Percentiles rank a stretch among this genome's conserved stretches.
Evolutionary conservation across 352 stramenopile genomes (phyloP).

Genomic region (Lagenidium sp.): DNA sequence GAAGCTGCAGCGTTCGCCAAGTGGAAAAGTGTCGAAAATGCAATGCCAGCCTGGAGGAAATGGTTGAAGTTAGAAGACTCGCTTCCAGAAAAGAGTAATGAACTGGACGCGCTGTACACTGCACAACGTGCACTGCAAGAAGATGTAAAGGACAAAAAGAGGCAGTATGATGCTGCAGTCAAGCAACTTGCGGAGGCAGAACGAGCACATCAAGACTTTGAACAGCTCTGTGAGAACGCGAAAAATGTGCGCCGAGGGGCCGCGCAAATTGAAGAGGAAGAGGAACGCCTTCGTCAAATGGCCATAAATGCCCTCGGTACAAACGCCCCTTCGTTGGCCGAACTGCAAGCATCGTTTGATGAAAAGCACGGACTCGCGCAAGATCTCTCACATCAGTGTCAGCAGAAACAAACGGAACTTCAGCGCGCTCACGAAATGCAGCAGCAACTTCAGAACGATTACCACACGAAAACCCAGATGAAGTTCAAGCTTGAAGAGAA

Average conservation of each 20-base stretch:
- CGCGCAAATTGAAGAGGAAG: conserved; percentile 38
- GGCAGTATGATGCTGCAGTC: too few relatives aligned
- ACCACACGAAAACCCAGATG: conserved; percentile 37
- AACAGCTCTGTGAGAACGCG: too few relatives aligned
- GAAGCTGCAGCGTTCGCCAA: conserved; percentile 34
- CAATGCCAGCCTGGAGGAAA: conserved; percentile 62
- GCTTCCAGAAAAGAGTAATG: conserved; percentile 31
- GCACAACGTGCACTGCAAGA: conserved; percentile 31
- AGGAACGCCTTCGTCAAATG: too few relatives aligned
- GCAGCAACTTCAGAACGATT: conserved; percentile 20
- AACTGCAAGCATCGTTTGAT: too few relatives aligned
- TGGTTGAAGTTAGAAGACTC: conserved; percentile 40
- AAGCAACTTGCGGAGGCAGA: conserved; percentile 51
- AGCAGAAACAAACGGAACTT: conserved; percentile 33
- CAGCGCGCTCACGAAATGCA: conserved; percentile 30
- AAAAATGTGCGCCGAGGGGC: conserved; percentile 35
- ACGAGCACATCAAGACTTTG: conserved; percentile 53
- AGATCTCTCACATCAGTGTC: too few relatives aligned
- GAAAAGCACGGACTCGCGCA: too few relatives aligned
- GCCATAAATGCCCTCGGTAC: too few relatives aligned
- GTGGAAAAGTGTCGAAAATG: conserved; percentile 47
- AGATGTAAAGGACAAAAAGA: conserved; percentile 47
- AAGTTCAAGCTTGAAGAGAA: conserved; percentile 36
- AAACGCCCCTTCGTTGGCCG: too few relatives aligned
- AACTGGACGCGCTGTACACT: conserved; percentile 39